Evolutionary conservation across 495 filamentous ascomycete species (phyloP).

Genomic region (Umbilicaria muhlenbergii): DNA sequence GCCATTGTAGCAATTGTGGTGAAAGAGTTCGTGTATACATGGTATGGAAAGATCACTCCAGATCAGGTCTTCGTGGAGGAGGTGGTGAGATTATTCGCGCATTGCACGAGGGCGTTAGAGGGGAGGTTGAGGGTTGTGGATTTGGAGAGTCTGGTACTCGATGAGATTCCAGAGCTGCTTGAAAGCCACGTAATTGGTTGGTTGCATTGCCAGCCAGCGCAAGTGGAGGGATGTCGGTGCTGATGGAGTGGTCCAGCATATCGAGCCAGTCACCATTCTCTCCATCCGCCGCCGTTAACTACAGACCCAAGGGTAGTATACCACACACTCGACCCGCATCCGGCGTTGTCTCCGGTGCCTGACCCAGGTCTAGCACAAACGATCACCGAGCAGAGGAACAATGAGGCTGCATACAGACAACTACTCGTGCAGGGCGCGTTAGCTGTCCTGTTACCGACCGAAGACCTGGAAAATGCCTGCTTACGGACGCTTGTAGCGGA

Average conservation of each 20-base stretch:
- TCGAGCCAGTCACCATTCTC: constrained; percentile 32
- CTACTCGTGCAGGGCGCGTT: constrained; percentile 64
- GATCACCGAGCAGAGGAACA: constrained; percentile 45
- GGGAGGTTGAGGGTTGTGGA: constrained; percentile 70
- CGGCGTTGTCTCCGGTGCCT: constrained; percentile 63
- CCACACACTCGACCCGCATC: constrained; percentile 69
- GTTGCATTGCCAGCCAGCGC: constrained; percentile 19
- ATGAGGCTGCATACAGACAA: constrained; percentile 69
- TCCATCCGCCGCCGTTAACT: constrained; percentile 37
- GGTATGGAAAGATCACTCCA: constrained; percentile 85
- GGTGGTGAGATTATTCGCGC: constrained; percentile 74
- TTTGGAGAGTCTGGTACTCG: constrained; percentile 64
- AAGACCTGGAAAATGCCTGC: constrained; percentile 79
- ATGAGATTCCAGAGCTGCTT: constrained; percentile 74
- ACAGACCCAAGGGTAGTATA: constrained; percentile 53
- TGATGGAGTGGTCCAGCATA: constrained; percentile 29
- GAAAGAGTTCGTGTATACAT: constrained; percentile 74
- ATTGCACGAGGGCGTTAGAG: constrained; percentile 75
- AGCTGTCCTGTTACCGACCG: constrained; percentile 72
- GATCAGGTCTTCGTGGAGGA: constrained; percentile 79
- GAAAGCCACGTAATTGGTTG: constrained; percentile 69
- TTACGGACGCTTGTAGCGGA: constrained; percentile 68
- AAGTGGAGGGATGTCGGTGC: constrained; percentile 1
- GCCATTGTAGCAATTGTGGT: constrained; percentile 78
- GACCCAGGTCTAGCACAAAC: constrained; percentile 31